Evolutionary conservation across 176 grass and related monocot genomes (phyloP).

Genomic region (Elymus sibiricus): DNA sequence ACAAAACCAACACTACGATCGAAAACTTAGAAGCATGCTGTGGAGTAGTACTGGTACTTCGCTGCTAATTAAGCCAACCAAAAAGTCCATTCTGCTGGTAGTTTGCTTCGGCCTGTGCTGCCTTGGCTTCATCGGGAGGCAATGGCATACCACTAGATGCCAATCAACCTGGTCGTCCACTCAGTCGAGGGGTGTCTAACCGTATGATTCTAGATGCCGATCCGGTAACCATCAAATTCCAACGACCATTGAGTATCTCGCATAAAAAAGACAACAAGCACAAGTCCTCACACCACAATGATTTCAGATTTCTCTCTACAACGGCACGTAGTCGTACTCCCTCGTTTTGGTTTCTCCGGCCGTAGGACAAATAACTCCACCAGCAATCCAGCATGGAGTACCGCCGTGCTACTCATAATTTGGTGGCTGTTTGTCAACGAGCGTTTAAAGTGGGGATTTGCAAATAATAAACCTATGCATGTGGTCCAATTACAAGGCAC

Average conservation of each 20-base stretch:
- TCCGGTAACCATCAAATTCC: background rate
- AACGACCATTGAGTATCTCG: background rate
- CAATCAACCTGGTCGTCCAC: background rate
- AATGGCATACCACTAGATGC: background rate
- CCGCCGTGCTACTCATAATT: background rate
- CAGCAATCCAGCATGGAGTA: background rate
- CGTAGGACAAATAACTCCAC: background rate
- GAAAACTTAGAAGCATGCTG: background rate
- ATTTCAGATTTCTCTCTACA: background rate
- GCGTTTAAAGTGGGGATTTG: background rate
- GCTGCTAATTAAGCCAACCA: conserved; percentile 17
- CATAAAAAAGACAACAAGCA: background rate
- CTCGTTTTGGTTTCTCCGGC: background rate
- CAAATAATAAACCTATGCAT: no score
- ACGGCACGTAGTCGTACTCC: background rate
- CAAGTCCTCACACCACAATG: background rate
- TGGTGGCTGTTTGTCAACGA: background rate
- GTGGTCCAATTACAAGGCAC: background rate
- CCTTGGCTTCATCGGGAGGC: conserved; percentile 18
- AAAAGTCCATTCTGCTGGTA: background rate
- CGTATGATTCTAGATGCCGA: background rate
- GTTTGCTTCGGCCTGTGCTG: conserved; percentile 13
- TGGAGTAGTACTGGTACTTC: background rate
- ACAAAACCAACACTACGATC: background rate
- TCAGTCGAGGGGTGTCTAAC: background rate